Evolutionary conservation across 2,329 filamentous ascomycete genomes (phyloP).

Genomic region (Verticillium alfalfae): DNA sequence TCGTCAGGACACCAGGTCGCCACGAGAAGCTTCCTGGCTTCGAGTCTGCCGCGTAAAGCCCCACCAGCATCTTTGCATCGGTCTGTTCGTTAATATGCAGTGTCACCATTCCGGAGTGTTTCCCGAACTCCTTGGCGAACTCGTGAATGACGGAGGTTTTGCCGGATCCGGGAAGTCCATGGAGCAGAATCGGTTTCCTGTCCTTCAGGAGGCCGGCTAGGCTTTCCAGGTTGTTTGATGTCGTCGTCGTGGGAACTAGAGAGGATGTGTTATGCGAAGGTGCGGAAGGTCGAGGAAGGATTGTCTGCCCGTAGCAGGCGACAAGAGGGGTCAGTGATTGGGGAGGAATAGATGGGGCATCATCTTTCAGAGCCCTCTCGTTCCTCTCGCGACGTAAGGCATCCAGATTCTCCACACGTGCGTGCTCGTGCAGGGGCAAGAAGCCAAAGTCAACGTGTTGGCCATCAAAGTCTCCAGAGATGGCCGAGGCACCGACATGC

Average conservation of each 20-base stretch:
- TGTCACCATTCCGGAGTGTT: constrained; percentile 79
- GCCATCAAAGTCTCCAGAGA: constrained; percentile 72
- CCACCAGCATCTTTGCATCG: constrained; percentile 92
- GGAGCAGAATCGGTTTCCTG: constrained; percentile 69
- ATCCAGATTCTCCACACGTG: constrained; percentile 41
- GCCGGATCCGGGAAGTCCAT: constrained; percentile 78
- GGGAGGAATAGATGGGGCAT: constrained; percentile 15
- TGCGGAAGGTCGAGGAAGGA: constrained; percentile 60
- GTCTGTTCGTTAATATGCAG: constrained; percentile 97
- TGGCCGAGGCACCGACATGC: constrained; percentile 56
- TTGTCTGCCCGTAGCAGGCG: constrained; percentile 57
- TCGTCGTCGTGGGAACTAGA: constrained; percentile 68
- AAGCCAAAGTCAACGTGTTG: constrained; percentile 74
- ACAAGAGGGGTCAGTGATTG: constrained; percentile 54
- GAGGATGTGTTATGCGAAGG: constrained; percentile 30
- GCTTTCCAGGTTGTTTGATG: constrained; percentile 62
- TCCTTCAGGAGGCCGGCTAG: constrained; percentile 65
- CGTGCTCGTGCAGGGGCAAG: constrained; percentile 52
- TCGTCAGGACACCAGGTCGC: constrained; percentile 88
- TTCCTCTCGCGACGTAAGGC: constrained; percentile 32
- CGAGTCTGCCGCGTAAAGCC: constrained; percentile 85
- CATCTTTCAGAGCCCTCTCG: constrained; percentile 12
- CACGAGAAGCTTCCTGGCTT: constrained; percentile 87
- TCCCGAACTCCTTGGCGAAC: constrained; percentile 72
- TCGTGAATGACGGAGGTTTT: constrained; percentile 86